Percentiles rank a stretch among this genome's conserved stretches.
These are phyloP conservation scores for Phytophthora europaea DNA, from an alignment of 352 stramenopile species.

Conservation along the genomic window DNA sequence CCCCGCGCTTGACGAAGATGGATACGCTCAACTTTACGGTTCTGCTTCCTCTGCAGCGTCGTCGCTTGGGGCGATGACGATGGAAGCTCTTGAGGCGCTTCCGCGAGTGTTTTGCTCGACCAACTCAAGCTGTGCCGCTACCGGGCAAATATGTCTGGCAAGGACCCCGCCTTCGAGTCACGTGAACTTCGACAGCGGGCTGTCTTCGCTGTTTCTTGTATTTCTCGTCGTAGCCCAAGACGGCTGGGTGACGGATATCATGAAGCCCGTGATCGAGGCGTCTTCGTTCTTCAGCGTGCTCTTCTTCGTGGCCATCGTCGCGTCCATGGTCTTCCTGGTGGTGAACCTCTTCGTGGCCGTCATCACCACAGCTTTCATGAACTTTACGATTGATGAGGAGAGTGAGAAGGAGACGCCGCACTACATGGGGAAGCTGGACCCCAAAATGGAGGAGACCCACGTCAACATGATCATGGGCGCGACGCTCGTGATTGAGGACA, in stretches of 20 bases:
- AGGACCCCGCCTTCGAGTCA: slow-evolving; percentile 51
- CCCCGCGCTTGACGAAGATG: not conserved
- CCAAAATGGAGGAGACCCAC: slow-evolving; percentile 70
- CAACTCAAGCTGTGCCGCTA: slow-evolving; percentile 50
- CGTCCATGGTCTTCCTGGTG: slow-evolving; percentile 84
- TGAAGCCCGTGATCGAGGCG: slow-evolving; percentile 76
- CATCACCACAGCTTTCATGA: slow-evolving; percentile 90
- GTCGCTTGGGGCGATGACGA: slow-evolving; percentile 17
- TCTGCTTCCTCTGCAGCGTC: slow-evolving; percentile 21
- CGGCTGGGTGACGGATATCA: slow-evolving; percentile 83
- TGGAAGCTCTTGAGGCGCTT: slow-evolving; percentile 45
- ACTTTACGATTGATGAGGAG: slow-evolving; percentile 72
- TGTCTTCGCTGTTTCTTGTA: slow-evolving; percentile 78
- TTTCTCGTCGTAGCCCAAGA: slow-evolving; percentile 86
- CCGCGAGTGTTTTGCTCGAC: slow-evolving; percentile 63
- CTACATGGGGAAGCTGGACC: slow-evolving; percentile 70
- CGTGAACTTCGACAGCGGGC: slow-evolving; percentile 80
- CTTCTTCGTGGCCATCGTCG: slow-evolving; percentile 82
- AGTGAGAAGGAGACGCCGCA: slow-evolving; percentile 41
- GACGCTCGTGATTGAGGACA: slow-evolving; percentile 76
- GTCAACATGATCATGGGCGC: slow-evolving; percentile 87
- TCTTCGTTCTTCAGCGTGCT: slow-evolving; percentile 62
- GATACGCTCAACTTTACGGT: slow-evolving; percentile 1
- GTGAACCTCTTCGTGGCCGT: slow-evolving; percentile 88
- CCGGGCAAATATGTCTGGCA: slow-evolving; percentile 45